These are phyloP conservation scores for Lactarius vividus DNA, from an alignment of 768 basidiomycete genomes.

Conservation along the genomic window DNA sequence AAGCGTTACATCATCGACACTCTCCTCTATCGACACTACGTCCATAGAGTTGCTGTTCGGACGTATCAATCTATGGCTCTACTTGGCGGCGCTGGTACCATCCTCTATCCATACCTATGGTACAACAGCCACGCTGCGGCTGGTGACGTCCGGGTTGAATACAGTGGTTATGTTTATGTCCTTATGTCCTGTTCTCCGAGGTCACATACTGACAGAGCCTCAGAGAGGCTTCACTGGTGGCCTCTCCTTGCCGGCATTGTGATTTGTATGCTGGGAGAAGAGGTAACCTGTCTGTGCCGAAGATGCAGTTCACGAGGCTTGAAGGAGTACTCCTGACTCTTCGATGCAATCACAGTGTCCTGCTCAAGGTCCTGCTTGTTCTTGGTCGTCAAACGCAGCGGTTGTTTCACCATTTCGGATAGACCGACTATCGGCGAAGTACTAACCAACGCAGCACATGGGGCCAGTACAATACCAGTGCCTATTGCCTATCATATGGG, in stretches of 20 bases:
- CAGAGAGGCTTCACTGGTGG: neutral
- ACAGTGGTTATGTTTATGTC: neutral
- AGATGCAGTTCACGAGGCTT: neutral
- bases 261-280: slow-evolving; percentile 8
- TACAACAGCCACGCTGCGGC: neutral
- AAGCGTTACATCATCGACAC: too few relatives aligned
- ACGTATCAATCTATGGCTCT: neutral
- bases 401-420: slow-evolving; percentile 20
- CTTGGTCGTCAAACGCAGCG: neutral
- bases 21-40: neutral
- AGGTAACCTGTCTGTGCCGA: slow-evolving; percentile 10
- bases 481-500: slow-evolving; percentile 15
- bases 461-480: neutral
- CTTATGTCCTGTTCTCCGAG: too few relatives aligned
- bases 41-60: neutral
- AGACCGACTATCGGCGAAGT: neutral
- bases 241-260: slow-evolving; percentile 6
- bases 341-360: slow-evolving; percentile 6
- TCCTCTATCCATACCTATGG: neutral
- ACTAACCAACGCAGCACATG: neutral
- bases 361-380: too few relatives aligned
- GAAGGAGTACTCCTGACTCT: neutral
- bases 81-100: neutral
- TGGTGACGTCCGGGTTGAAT: neutral
- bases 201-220: neutral